Percentiles rank a stretch among this genome's conserved stretches.
Evolutionary conservation across 2,329 filamentous ascomycete species (phyloP).

Genomic region (Beauveria brongniartii): DNA sequence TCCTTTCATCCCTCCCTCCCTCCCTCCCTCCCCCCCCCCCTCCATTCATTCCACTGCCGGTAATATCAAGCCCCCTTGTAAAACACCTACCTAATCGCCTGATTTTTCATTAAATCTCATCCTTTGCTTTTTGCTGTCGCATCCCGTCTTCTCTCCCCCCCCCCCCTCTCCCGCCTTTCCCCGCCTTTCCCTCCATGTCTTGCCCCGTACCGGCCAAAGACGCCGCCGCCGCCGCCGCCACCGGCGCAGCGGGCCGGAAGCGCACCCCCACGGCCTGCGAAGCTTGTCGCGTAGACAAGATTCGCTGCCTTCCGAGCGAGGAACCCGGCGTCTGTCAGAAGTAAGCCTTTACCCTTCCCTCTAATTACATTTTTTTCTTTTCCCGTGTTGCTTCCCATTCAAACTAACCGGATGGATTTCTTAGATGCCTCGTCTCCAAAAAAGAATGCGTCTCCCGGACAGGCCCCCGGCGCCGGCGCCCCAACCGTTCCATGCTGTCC

Average conservation of each 20-base stretch:
- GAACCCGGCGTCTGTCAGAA: conserved; percentile 4
- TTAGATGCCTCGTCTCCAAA: conserved; percentile 44
- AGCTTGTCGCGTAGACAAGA: conserved; percentile 4
- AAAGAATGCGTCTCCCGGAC: conserved; percentile 45
- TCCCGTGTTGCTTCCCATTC: background rate
- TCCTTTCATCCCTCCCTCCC: no score
- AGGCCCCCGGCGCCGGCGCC: conserved; percentile 40
- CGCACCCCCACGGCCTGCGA: conserved; percentile 4
- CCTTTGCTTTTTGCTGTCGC: no score
- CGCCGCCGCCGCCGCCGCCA: background rate
- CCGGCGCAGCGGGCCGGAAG: background rate
- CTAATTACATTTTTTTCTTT: background rate
- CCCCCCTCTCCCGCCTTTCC: background rate
- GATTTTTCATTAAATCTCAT: no score
- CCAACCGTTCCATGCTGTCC: conserved; percentile 35
- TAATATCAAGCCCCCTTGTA: background rate
- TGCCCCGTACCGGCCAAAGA: background rate
- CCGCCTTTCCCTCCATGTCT: background rate
- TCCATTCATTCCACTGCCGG: no score
- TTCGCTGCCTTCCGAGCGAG: conserved; percentile 6
- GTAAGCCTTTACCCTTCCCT: background rate
- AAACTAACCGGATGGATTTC: background rate
- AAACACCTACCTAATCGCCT: no score
- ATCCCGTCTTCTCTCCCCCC: background rate
- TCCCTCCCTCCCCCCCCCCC: no score